phyloP scores from a whole-genome alignment of 2,329 filamentous ascomycete species.

The Graphilbum sp. region DNA sequence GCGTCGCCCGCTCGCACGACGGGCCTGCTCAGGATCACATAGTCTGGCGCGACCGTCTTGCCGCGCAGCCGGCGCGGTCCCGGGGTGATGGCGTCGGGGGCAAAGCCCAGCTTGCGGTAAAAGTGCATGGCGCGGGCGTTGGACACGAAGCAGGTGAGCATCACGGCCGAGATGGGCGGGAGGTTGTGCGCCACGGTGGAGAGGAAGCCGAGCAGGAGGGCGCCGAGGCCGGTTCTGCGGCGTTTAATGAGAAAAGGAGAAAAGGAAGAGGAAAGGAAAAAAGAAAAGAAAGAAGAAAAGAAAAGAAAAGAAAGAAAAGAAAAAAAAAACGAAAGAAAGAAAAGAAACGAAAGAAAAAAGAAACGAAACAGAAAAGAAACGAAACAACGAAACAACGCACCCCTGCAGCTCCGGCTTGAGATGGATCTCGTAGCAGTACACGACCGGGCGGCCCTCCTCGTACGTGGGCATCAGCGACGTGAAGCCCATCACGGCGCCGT shows the following conservation, averaged over 20 bases:
- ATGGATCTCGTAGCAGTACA: conserved; percentile 72
- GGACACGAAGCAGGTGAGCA: conserved; percentile 56
- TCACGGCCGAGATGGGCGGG: conserved; percentile 43
- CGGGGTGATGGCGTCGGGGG: conserved; percentile 38
- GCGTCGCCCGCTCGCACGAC: conserved; percentile 1
- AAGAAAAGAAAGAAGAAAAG: background rate
- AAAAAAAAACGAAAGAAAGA: background rate
- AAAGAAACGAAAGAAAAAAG: background rate
- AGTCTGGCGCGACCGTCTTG: conserved; percentile 36
- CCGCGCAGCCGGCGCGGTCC: conserved; percentile 35
- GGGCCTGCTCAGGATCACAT: conserved; percentile 40
- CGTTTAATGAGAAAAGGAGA: background rate
- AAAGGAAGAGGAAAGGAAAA: background rate
- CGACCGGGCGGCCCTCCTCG: conserved; percentile 46
- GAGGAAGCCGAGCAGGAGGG: conserved; percentile 39
- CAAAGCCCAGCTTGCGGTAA: conserved; percentile 44
- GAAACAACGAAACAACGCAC: conserved; percentile 23
- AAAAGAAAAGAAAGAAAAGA: too few species aligned
- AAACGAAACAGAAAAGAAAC: too few species aligned
- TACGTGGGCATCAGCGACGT: conserved; percentile 57
- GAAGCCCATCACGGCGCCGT: conserved; percentile 29
- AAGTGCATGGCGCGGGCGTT: conserved; percentile 42
- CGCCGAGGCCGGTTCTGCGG: conserved; percentile 49
- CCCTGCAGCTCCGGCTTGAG: conserved; percentile 39
- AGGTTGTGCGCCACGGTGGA: conserved; percentile 36